phyloP scores from a whole-genome alignment of 306 rosid species.

The Malus sylvestris region DNA sequence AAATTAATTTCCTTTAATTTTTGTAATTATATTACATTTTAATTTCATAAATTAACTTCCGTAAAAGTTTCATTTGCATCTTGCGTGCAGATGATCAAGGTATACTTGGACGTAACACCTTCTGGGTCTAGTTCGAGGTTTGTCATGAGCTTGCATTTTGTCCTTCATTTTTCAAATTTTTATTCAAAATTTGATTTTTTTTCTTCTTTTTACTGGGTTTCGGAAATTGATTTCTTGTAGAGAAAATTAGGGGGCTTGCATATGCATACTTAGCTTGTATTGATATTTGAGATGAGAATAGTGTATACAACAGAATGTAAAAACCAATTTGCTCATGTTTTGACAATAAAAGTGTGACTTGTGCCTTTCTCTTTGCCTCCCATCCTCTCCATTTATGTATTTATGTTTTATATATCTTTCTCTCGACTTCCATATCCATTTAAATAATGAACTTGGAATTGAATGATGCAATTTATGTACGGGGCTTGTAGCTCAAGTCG shows the following conservation, averaged over 20 bases:
- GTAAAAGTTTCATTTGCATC: too few relatives aligned
- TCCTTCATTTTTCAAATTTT: constrained; percentile 1
- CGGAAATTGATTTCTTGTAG: constrained; percentile 31
- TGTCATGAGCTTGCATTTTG: constrained; percentile 37
- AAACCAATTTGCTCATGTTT: constrained; percentile 33
- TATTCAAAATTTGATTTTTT: constrained; percentile 31
- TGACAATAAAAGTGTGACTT: constrained; percentile 38
- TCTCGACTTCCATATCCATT: neutral
- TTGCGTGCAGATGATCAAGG: too few relatives aligned
- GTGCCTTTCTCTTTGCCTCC: neutral
- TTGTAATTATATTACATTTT: too few relatives aligned
- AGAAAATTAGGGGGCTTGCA: constrained; percentile 46
- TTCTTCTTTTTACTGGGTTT: neutral
- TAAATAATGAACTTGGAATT: neutral
- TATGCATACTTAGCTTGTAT: constrained; percentile 47
- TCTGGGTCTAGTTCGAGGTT: constrained; percentile 8
- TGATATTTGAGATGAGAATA: constrained; percentile 34
- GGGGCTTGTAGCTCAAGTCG: too few relatives aligned
- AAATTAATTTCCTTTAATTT: too few relatives aligned
- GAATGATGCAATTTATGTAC: too few relatives aligned
- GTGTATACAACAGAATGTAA: constrained; percentile 77
- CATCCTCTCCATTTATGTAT: neutral
- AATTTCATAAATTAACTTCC: too few relatives aligned
- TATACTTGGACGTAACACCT: too few relatives aligned
- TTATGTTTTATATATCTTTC: neutral